A percentile compares a stretch with the other conserved stretches of the same genome.
These are phyloP conservation scores for Sporisorium exsertum DNA, from an alignment of 1,284 basidiomycete species.

Conservation along the genomic window DNA sequence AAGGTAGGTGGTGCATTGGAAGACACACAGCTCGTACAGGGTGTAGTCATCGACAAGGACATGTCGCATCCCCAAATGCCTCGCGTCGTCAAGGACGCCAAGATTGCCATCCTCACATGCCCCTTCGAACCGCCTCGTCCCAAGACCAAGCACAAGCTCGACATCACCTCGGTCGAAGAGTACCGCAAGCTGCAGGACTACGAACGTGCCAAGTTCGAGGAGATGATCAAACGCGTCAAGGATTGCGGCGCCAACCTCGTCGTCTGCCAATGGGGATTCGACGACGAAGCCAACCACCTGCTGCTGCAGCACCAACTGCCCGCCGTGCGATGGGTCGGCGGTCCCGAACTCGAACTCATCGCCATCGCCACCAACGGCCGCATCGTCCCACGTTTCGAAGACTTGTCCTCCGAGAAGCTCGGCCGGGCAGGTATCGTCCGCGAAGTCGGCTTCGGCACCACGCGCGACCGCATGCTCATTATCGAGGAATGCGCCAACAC, in stretches of 20 bases:
- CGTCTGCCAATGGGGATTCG: slow-evolving; percentile 99
- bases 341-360: slow-evolving; percentile 98
- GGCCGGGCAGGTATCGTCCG: slow-evolving; percentile 92
- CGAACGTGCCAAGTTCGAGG: slow-evolving; percentile 93
- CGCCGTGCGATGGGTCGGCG: slow-evolving; percentile 98
- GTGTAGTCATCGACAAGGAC: slow-evolving; percentile 98
- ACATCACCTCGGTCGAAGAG: slow-evolving; percentile 97
- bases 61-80: slow-evolving; percentile 99
- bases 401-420: slow-evolving; percentile 89
- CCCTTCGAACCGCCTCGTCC: slow-evolving; percentile 98
- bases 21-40: slow-evolving; percentile 91
- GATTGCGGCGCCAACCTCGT: slow-evolving; percentile 98
- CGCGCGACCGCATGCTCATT: slow-evolving; percentile 97
- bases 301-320: slow-evolving; percentile 97
- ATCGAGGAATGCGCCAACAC: slow-evolving; percentile 98
- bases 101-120: slow-evolving; percentile 95
- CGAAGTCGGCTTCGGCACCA: slow-evolving; percentile 95
- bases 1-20: slow-evolving; percentile 97
- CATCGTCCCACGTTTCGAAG: slow-evolving; percentile 97
- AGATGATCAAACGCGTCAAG: slow-evolving; percentile 98
- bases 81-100: slow-evolving; percentile 84
- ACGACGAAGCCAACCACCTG: slow-evolving; percentile 98
- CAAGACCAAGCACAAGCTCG: slow-evolving; percentile 99
- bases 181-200: slow-evolving; percentile 94
- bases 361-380: slow-evolving; percentile 98